Evolutionary conservation across 2,329 filamentous ascomycete genomes (phyloP).

Genomic region (Xylaria sp.): DNA sequence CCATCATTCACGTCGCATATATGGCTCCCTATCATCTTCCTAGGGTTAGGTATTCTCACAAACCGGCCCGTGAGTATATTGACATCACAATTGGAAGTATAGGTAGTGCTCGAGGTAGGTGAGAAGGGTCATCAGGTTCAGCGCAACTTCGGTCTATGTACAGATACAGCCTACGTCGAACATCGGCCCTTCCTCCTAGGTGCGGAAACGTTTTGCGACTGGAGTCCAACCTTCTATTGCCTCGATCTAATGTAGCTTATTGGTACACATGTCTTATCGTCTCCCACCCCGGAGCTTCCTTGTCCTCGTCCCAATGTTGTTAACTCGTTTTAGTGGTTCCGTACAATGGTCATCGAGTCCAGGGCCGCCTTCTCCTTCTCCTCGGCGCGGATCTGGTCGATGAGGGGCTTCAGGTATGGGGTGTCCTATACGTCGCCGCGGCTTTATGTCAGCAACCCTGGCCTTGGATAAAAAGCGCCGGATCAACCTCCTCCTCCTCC

Average conservation of each 20-base stretch:
- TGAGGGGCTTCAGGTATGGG: conserved; percentile 57
- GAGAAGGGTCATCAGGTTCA: not conserved
- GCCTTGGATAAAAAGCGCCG: no score
- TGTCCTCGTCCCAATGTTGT: not conserved
- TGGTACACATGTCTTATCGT: conserved; percentile 27
- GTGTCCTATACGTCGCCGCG: conserved; percentile 46
- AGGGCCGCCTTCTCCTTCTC: conserved; percentile 54
- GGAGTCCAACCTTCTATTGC: conserved; percentile 26
- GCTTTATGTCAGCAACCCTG: conserved; percentile 13
- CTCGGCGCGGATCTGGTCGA: conserved; percentile 53
- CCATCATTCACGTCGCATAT: no score
- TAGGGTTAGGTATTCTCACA: no score
- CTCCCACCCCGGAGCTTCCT: conserved; percentile 2
- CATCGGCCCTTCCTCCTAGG: conserved; percentile 5
- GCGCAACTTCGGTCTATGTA: conserved; percentile 7
- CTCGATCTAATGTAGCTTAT: conserved; percentile 27
- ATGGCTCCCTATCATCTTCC: no score
- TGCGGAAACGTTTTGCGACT: conserved; percentile 8
- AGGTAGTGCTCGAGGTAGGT: not conserved
- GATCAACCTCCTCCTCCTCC: not conserved
- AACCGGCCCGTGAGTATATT: not conserved
- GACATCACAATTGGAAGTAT: not conserved
- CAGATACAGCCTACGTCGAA: conserved; percentile 12
- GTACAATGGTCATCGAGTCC: conserved; percentile 36
- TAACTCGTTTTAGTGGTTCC: conserved; percentile 32